These are phyloP conservation scores for Davidsoniella neocaledoniae DNA, from an alignment of 2,329 filamentous ascomycete genomes.

Conservation along the genomic window DNA sequence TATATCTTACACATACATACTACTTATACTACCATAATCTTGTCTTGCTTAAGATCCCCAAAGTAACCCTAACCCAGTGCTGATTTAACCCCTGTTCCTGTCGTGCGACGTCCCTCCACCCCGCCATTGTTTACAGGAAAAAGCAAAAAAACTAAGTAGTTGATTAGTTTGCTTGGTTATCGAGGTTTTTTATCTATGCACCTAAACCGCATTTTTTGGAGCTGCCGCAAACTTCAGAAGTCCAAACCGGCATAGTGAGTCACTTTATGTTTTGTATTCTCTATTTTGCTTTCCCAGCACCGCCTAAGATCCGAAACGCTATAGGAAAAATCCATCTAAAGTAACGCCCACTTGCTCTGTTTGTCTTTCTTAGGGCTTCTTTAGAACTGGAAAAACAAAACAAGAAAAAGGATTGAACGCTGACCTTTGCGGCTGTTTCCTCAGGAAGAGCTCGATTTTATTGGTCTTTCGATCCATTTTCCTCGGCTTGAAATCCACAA, in stretches of 20 bases:
- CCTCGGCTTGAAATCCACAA: background rate
- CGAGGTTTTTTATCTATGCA: background rate
- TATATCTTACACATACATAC: background rate
- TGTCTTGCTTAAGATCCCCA: too few relatives aligned
- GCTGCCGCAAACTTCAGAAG: too few relatives aligned
- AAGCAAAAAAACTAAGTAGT: background rate
- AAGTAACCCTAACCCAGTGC: too few relatives aligned
- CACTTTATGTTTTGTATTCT: background rate
- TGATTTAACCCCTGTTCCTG: background rate
- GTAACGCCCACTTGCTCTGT: background rate
- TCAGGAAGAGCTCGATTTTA: background rate
- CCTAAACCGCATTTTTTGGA: background rate
- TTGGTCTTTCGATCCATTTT: background rate
- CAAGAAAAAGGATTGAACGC: background rate
- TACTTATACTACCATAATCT: too few relatives aligned
- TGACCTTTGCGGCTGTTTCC: too few relatives aligned
- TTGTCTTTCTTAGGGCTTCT: background rate
- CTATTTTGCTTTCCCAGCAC: too few relatives aligned
- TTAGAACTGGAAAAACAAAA: background rate
- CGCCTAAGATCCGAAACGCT: too few relatives aligned
- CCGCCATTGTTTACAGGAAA: background rate
- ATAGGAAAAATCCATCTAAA: too few relatives aligned
- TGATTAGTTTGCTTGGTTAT: too few relatives aligned
- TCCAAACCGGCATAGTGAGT: slow-evolving; percentile 1
- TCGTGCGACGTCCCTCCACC: background rate